Conservation (phyloP, 305 asterid species). For the Fraxinus ornus region DNA sequence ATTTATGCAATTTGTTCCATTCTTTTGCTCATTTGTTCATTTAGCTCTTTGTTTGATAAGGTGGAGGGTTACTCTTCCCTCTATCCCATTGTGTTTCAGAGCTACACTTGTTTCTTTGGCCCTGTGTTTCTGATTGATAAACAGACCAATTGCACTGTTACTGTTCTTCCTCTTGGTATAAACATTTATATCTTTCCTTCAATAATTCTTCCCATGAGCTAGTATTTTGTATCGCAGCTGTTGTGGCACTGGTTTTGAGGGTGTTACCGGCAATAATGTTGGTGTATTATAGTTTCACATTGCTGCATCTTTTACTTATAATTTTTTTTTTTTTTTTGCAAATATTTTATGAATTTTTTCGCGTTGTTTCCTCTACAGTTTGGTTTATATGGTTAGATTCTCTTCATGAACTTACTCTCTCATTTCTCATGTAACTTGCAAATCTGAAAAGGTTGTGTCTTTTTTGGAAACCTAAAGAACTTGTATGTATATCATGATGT, state of each 20-base stretch:
- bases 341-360: not conserved
- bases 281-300: not conserved
- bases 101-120: slow-evolving; percentile 21
- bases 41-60: slow-evolving; percentile 8
- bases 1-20: slow-evolving; percentile 27
- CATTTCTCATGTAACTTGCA: not conserved
- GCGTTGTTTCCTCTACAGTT: not conserved
- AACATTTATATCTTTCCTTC: not conserved
- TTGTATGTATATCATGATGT: not conserved
- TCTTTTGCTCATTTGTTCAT: slow-evolving; percentile 23
- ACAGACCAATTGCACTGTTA: not conserved
- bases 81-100: slow-evolving; percentile 15
- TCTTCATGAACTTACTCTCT: not conserved
- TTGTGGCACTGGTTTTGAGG: not conserved
- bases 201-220: not conserved
- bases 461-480: not conserved
- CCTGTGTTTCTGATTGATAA: slow-evolving; percentile 18
- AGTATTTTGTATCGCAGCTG: not conserved
- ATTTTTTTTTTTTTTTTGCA: not conserved
- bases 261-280: not conserved
- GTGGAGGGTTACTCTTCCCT: slow-evolving; percentile 14
- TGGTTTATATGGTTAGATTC: not conserved
- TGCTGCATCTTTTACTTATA: not conserved
- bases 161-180: not conserved
- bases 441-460: not conserved